Evolutionary conservation across 2,329 filamentous ascomycete species (phyloP).

Genomic region (Pleomassaria siparia): DNA sequence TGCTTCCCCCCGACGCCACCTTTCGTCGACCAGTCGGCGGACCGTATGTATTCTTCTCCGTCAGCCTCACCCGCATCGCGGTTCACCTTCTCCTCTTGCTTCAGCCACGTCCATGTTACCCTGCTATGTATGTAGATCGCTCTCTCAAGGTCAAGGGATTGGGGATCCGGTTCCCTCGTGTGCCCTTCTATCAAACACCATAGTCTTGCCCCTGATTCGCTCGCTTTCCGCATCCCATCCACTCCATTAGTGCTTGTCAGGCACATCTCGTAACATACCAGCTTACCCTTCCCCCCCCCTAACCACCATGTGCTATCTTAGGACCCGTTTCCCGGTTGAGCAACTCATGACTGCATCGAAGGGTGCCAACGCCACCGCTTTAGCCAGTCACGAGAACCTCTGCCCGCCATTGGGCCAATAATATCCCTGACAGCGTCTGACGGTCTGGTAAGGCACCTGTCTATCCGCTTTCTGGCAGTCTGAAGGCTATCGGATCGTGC

Average conservation of each 20-base stretch:
- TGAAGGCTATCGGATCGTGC: neutral
- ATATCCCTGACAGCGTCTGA: constrained; percentile 2
- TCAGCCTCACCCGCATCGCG: constrained; percentile 9
- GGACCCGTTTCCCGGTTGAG: neutral
- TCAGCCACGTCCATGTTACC: constrained; percentile 6
- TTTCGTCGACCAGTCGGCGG: neutral
- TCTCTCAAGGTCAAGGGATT: neutral
- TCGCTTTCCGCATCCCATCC: neutral
- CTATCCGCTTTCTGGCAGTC: constrained; percentile 1
- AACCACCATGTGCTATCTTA: constrained; percentile 7
- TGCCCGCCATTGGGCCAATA: neutral
- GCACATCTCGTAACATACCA: neutral
- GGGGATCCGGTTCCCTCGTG: constrained; percentile 9
- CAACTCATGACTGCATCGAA: constrained; percentile 1
- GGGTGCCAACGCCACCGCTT: neutral
- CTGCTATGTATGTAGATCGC: no score
- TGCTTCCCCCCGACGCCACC: neutral
- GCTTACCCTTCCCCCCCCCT: neutral
- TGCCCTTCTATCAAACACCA: neutral
- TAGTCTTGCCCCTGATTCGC: neutral
- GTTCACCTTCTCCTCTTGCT: constrained; percentile 6
- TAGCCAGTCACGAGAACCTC: neutral
- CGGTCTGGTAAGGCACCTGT: constrained; percentile 7
- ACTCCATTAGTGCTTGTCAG: neutral
- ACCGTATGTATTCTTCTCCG: constrained; percentile 1